Evolutionary conservation across 345 rosid species (phyloP).

Genomic region (Raphanus raphanistrum): DNA sequence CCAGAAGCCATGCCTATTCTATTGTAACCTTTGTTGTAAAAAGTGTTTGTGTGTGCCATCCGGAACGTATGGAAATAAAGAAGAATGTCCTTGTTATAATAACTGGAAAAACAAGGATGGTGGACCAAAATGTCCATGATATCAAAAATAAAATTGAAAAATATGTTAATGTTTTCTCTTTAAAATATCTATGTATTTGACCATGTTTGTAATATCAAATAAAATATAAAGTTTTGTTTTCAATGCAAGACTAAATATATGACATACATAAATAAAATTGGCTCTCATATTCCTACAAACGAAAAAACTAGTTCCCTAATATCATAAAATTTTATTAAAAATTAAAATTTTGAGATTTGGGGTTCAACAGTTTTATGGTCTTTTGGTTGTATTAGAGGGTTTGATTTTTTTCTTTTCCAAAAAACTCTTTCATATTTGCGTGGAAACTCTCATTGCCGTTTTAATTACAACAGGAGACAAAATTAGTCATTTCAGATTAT

Average conservation of each 20-base stretch:
- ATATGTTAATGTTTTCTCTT: background rate
- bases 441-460: too few species aligned
- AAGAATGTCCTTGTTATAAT: slow-evolving; percentile 45
- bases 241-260: background rate
- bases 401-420: too few species aligned
- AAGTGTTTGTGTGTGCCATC: slow-evolving; percentile 48
- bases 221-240: background rate
- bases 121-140: slow-evolving; percentile 47
- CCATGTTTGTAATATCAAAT: background rate
- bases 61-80: slow-evolving; percentile 48
- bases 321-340: too few species aligned
- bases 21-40: slow-evolving; percentile 44
- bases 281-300: too few species aligned
- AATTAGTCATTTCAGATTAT: too few species aligned
- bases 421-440: too few species aligned
- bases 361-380: too few species aligned
- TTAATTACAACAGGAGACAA: too few species aligned
- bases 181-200: background rate
- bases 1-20: slow-evolving; percentile 30
- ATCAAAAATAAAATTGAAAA: background rate
- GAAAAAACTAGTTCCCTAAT: too few species aligned
- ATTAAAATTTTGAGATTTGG: too few species aligned
- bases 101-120: slow-evolving; percentile 39
- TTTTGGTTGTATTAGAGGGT: too few species aligned
- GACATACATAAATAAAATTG: too few species aligned